Evolutionary conservation across 176 grass and related monocot species (phyloP).

Genomic region (Poa pratensis): DNA sequence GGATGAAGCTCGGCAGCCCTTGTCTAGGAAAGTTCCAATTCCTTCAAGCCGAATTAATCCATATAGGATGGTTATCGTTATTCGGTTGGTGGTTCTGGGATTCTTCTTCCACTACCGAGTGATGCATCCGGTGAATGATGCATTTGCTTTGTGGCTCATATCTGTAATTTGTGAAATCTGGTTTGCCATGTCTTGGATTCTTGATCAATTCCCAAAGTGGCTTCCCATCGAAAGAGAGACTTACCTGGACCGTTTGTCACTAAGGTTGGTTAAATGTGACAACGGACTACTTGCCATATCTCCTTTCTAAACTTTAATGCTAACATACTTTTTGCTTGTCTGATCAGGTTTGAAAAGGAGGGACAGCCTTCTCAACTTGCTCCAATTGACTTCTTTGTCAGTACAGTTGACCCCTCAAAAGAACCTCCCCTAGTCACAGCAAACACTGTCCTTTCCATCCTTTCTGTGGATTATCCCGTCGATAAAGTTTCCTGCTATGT

Average conservation of each 20-base stretch:
- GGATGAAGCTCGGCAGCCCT: slow-evolving; percentile 11
- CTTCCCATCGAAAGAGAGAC: slow-evolving; percentile 92
- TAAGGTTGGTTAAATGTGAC: slow-evolving; percentile 68
- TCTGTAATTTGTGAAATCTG: slow-evolving; percentile 98
- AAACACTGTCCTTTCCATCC: slow-evolving; percentile 91
- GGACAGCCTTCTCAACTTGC: slow-evolving; percentile 71
- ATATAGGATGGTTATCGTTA: slow-evolving; percentile 78
- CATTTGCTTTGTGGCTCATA: slow-evolving; percentile 91
- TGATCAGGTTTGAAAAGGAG: slow-evolving; percentile 89
- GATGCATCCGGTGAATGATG: slow-evolving; percentile 73
- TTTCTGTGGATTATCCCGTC: slow-evolving; percentile 86
- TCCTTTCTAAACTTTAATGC: slow-evolving; percentile 5
- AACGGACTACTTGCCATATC: slow-evolving; percentile 11
- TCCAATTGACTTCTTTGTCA: slow-evolving; percentile 86
- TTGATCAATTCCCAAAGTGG: slow-evolving; percentile 99
- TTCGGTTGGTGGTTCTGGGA: slow-evolving; percentile 83
- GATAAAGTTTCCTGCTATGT: slow-evolving; percentile 96
- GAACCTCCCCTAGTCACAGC: slow-evolving; percentile 92
- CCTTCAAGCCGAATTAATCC: slow-evolving; percentile 72
- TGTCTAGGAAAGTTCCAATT: slow-evolving; percentile 44
- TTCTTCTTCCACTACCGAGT: slow-evolving; percentile 97
- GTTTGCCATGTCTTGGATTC: slow-evolving; percentile 96
- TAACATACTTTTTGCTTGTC: slow-evolving; percentile 39
- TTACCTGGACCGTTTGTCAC: slow-evolving; percentile 84
- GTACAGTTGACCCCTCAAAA: slow-evolving; percentile 90